Evolutionary conservation across 2,329 filamentous ascomycete species (phyloP).

Genomic region (Mollisia scopiformis): DNA sequence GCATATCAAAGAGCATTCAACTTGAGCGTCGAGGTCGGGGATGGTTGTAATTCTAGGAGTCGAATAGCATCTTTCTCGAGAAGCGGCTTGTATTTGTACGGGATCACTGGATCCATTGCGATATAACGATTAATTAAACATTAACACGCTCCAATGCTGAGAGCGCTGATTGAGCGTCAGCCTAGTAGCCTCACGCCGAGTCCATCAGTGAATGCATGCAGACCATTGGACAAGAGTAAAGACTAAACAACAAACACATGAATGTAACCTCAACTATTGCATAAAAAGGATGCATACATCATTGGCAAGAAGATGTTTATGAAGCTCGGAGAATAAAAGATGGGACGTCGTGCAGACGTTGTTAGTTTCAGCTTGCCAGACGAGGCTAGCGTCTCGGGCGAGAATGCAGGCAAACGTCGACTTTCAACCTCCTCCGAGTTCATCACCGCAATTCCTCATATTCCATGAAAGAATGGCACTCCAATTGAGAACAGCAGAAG

Average conservation of each 20-base stretch:
- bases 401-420: background rate
- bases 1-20: slow-evolving; percentile 5
- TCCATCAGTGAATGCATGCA: too few relatives aligned
- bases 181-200: too few relatives aligned
- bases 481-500: background rate
- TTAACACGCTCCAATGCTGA: background rate
- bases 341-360: background rate
- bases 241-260: too few relatives aligned
- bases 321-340: too few relatives aligned
- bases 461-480: background rate
- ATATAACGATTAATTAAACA: background rate
- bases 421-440: background rate
- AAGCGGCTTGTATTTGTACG: background rate
- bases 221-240: too few relatives aligned
- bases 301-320: background rate
- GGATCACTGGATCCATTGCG: background rate
- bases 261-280: too few relatives aligned
- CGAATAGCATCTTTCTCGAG: slow-evolving; percentile 2
- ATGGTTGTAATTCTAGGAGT: slow-evolving; percentile 7
- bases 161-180: background rate
- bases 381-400: background rate
- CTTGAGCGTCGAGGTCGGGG: background rate
- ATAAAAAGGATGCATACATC: too few relatives aligned
- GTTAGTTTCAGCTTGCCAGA: background rate
- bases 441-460: background rate